Conservation (phyloP, 2,329 filamentous ascomycete species). For the Corynespora cassiicola region DNA sequence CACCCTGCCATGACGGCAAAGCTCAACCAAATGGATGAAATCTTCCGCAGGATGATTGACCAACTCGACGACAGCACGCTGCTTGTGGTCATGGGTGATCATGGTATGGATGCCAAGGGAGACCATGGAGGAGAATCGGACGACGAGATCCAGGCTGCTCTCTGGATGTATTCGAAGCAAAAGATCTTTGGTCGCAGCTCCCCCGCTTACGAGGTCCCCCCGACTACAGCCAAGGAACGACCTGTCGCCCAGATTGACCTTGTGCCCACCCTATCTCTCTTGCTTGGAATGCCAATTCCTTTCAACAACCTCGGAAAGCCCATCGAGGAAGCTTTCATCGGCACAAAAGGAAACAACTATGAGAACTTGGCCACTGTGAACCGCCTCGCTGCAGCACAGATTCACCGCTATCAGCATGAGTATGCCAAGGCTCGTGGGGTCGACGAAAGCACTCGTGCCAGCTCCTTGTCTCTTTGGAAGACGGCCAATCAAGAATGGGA, state of each 20-base stretch:
- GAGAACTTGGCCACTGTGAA: conserved; percentile 79
- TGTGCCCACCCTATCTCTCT: conserved; percentile 86
- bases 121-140: conserved; percentile 99
- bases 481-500: conserved; percentile 63
- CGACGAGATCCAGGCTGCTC: conserved; percentile 89
- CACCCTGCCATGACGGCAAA: conserved; percentile 92
- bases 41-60: conserved; percentile 74
- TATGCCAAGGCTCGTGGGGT: conserved; percentile 78
- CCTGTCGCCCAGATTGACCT: conserved; percentile 89
- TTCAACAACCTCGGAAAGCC: conserved; percentile 95
- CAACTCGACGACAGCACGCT: conserved; percentile 84
- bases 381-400: conserved; percentile 80
- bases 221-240: conserved; percentile 75
- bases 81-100: conserved; percentile 96
- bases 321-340: conserved; percentile 91
- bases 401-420: conserved; percentile 84
- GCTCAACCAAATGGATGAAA: conserved; percentile 85
- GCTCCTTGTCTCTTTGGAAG: conserved; percentile 65
- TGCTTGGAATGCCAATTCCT: conserved; percentile 90
- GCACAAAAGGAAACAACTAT: conserved; percentile 72
- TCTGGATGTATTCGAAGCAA: conserved; percentile 98
- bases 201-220: conserved; percentile 63
- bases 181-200: conserved; percentile 81
- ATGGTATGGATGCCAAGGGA: conserved; percentile 97
- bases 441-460: conserved; percentile 64